Evolutionary conservation across 2,329 filamentous ascomycete species (phyloP), one percentile per base, ranked within the genome.

Genomic region (Phyllosticta citrichinensis): DNA sequence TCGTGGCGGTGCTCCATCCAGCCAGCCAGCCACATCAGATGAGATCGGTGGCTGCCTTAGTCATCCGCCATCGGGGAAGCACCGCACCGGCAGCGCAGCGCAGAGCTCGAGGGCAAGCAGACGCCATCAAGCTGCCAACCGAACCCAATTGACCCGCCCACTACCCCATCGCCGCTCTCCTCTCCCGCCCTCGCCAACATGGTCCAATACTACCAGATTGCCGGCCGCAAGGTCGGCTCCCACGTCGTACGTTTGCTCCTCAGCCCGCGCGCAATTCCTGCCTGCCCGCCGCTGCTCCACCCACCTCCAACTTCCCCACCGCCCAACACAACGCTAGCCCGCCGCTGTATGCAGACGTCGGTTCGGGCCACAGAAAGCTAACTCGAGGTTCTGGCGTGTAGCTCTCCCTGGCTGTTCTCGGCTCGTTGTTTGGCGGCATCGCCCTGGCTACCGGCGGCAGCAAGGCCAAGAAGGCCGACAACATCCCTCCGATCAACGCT

Each of bases 341-440:
- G 14, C 33, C 35, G 17, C 40, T 12, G n/a, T 40, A n/a, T 24
- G 17, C 14, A 9, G 19, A 50, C 52, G 14, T 25, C 51, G 33
- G 17, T 24, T 58, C 25, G 27, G 27, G 30, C 12, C 27, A 8
- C 27, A 30, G 35, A 25, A 54, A 50, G 59, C 62, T 51, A 27
- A 56, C 51, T 54, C 30, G 12, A 30, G 52, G n/a, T n/a, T 19
- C 14, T 50, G 40, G 66, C 56, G 35, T 30, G 2, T 55, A 87
- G 84, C 83, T 87, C 70, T 76, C 84, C 64, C 86, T 87, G 70
- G 80, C 77, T 63, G 81, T 80, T 61, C 73, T 75, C 62, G 67
- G 67, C 62, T 66, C 68, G 10, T 69, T 70, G 35, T 68, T 71
- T 63, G 64, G 62, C 63, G 68, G 67, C 63, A 77, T 77, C 63